phyloP scores from a whole-genome alignment of 83 land plant genomes.

The Isoetes engelmannii region DNA sequence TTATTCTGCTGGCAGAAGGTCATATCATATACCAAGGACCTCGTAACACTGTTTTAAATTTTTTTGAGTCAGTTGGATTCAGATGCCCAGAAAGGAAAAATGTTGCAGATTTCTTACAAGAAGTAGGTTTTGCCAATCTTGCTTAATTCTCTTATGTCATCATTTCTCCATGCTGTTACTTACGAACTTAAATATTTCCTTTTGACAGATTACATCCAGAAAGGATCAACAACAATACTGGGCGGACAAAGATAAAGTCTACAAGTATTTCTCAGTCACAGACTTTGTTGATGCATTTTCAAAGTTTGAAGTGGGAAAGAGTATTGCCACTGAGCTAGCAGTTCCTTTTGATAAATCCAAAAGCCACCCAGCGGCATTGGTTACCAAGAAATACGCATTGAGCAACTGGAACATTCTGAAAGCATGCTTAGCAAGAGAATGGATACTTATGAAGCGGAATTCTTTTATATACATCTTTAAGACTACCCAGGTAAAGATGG shows the following conservation, averaged over 20 bases:
- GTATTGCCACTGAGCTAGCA: constrained; percentile 29
- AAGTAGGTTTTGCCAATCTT: not conserved
- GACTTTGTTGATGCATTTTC: constrained; percentile 53
- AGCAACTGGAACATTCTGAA: constrained; percentile 33
- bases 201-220: constrained; percentile 38
- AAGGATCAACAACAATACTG: constrained; percentile 54
- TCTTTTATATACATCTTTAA: constrained; percentile 54
- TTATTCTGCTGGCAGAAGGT: constrained; percentile 2
- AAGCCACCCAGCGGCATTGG: constrained; percentile 48
- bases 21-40: not conserved
- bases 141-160: too few species aligned
- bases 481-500: constrained; percentile 31
- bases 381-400: constrained; percentile 35
- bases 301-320: constrained; percentile 42
- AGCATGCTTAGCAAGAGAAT: constrained; percentile 44
- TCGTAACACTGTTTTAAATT: not conserved
- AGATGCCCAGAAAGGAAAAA: constrained; percentile 6
- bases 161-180: too few species aligned
- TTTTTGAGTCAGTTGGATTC: constrained; percentile 3
- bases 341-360: constrained; percentile 44
- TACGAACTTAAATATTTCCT: not conserved
- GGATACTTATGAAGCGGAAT: constrained; percentile 54
- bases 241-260: constrained; percentile 25
- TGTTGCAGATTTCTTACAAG: constrained; percentile 8
- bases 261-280: constrained; percentile 34